Base-by-base conservation (phyloP, 108 stramenopile genomes). In the Phaeodactylum tricornutum region DNA sequence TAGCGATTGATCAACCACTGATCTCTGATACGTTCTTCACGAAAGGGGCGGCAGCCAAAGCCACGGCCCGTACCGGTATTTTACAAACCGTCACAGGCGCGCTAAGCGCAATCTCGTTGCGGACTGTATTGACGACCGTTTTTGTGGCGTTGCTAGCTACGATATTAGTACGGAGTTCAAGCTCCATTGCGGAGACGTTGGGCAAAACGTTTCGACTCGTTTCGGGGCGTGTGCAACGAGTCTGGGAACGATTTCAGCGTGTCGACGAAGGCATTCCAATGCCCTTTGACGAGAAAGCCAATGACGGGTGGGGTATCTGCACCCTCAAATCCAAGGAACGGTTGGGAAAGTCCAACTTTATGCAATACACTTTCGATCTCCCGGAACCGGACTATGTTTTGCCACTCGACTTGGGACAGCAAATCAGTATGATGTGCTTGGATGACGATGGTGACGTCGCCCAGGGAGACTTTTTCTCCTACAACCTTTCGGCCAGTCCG, bases 271-370 rank as follows among this genome's bases (percentile, higher is more conserved):
- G 68, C n/a, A 54, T 52, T 11, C 78, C 71, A 34, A 72, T 79
- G 78, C 56, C 67, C 4, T 79, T 79, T 44, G 65, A 69, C 22
- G 67, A 63, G 7, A 61, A 61, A 22, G 78, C 50, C 0, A 67
- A 75, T 32, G 78, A 71, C 14, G 73, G 78, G 30, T 79, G 73
- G 73, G 73, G 78, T 26, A 65, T 69, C 22, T 79, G 78, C 37
- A 75, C 78, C 9, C 58, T 74, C 33, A 50, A 55, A 29, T 54
- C 68, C 11, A 58, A 50, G 38, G 46, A 41, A 41, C 48, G 35
- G n/a, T 22, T 75, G 9, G 75, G 71, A 2, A 67, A 69, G 12
- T 60, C 50, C 32, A 27, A 51, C 17, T 82, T 66, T 49, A 63
- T 62, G 14, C 52, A 70, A 44, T 75, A 72, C 50, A 71, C 72